Evolutionary conservation across 805 yeast species (phyloP).

Genomic region (Suhomyces xylopsoci): DNA sequence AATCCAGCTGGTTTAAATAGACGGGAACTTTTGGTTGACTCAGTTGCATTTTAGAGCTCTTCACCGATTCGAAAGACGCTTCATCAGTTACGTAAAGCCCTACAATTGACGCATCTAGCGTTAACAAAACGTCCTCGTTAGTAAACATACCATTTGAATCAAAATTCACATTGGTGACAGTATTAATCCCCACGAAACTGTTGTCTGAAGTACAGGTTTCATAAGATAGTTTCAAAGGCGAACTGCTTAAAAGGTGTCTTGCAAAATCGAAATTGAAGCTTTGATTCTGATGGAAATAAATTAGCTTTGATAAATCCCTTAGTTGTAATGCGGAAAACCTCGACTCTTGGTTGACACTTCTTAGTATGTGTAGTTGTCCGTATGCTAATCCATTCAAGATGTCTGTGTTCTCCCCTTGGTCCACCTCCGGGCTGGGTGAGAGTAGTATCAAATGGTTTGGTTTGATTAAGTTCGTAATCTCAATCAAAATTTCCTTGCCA

Average conservation of each 20-base stretch:
- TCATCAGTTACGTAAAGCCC: conserved; percentile 33
- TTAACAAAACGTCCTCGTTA: conserved; percentile 21
- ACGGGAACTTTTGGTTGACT: conserved; percentile 8
- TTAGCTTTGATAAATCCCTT: conserved; percentile 48
- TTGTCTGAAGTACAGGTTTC: conserved; percentile 10
- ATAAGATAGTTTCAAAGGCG: conserved; percentile 29
- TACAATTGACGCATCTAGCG: conserved; percentile 43
- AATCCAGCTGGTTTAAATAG: conserved; percentile 17
- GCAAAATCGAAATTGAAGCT: conserved; percentile 18
- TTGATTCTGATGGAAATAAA: conserved; percentile 49
- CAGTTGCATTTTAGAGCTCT: neutral
- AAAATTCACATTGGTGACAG: conserved; percentile 23
- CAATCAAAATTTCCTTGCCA: conserved; percentile 64
- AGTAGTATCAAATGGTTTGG: conserved; percentile 61
- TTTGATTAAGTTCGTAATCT: conserved; percentile 40
- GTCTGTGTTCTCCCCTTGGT: conserved; percentile 26
- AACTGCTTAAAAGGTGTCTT: conserved; percentile 18
- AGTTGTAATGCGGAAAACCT: conserved; percentile 51
- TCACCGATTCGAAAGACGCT: conserved; percentile 9
- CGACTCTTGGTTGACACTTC: conserved; percentile 29
- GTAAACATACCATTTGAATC: conserved; percentile 16
- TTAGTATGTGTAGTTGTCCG: conserved; percentile 24
- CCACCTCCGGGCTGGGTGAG: conserved; percentile 19
- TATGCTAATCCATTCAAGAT: conserved; percentile 24
- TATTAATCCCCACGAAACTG: conserved; percentile 20